Evolutionary conservation across 192 early-diverging fungal genomes (phyloP).

Genomic region (Coemansia sp.): DNA sequence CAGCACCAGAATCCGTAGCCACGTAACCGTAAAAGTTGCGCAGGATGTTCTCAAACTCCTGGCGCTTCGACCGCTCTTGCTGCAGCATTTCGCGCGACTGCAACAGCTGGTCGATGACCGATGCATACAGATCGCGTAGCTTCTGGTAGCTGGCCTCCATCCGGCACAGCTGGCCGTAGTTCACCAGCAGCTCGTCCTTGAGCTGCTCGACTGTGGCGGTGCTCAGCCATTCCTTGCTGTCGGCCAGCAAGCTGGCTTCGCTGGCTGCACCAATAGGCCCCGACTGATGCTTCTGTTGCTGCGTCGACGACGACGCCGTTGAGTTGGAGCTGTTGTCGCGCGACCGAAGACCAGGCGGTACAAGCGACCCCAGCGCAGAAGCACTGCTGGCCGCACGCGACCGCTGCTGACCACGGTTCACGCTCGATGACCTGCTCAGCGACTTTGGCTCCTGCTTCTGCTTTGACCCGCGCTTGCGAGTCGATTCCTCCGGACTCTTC

Average conservation of each 20-base stretch:
- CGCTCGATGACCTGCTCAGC: slow-evolving; percentile 14
- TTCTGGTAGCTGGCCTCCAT: slow-evolving; percentile 54
- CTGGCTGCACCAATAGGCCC: background rate
- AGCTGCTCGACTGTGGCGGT: slow-evolving; percentile 36
- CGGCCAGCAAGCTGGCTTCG: slow-evolving; percentile 1
- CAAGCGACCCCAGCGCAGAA: slow-evolving; percentile 26
- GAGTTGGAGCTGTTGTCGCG: slow-evolving; percentile 7
- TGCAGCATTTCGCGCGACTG: slow-evolving; percentile 37
- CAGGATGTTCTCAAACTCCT: slow-evolving; percentile 32
- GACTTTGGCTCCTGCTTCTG: slow-evolving; percentile 2
- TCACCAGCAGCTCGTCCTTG: slow-evolving; percentile 49
- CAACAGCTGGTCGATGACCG: slow-evolving; percentile 47
- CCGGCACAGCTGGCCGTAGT: slow-evolving; percentile 49
- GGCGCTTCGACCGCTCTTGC: slow-evolving; percentile 40
- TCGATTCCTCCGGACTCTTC: background rate
- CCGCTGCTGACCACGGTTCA: slow-evolving; percentile 12
- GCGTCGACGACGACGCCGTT: background rate
- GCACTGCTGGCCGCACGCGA: slow-evolving; percentile 35
- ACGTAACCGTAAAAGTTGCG: slow-evolving; percentile 46
- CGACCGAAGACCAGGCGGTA: slow-evolving; percentile 50
- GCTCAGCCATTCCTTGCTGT: slow-evolving; percentile 42
- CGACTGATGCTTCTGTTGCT: background rate
- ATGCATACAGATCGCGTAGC: slow-evolving; percentile 46
- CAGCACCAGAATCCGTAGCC: background rate
- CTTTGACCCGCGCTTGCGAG: background rate